Conservation (phyloP, 2,329 filamentous ascomycete genomes). For the Aureobasidium uvarum region DNA sequence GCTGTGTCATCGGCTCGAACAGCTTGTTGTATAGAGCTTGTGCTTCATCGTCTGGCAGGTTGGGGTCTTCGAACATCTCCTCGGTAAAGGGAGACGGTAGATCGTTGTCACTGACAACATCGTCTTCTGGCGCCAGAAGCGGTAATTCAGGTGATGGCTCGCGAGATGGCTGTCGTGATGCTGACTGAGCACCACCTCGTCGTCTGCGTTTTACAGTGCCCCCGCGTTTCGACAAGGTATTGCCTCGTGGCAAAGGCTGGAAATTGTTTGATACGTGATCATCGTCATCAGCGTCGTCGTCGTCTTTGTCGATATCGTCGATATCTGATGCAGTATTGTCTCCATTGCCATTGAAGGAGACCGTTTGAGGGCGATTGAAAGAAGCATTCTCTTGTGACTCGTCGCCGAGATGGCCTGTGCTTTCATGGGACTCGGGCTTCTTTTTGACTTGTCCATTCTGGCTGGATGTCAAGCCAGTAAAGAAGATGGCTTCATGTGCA, state of each 20-base stretch:
- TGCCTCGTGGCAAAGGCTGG: constrained; percentile 12
- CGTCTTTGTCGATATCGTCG: constrained; percentile 12
- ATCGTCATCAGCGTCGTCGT: constrained; percentile 24
- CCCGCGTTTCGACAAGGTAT: constrained; percentile 14
- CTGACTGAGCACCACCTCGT: constrained; percentile 23
- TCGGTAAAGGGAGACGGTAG: constrained; percentile 29
- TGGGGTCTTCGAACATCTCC: constrained; percentile 29
- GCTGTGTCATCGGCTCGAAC: constrained; percentile 46
- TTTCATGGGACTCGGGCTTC: not conserved
- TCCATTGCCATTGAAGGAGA: constrained; percentile 12
- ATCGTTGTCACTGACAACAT: constrained; percentile 36
- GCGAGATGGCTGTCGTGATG: constrained; percentile 18
- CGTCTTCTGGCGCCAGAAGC: constrained; percentile 37
- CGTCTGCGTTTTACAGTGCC: constrained; percentile 14
- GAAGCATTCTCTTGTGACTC: constrained; percentile 1
- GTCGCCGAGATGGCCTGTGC: not conserved
- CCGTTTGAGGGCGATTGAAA: not conserved
- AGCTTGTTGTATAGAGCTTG: constrained; percentile 44
- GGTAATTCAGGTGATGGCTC: constrained; percentile 37
- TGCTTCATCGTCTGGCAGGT: constrained; percentile 38
- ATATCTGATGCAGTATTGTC: constrained; percentile 11
- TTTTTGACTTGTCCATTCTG: constrained; percentile 9
- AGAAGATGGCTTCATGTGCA: constrained; percentile 10
- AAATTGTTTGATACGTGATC: constrained; percentile 15
- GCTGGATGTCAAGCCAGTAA: not conserved